These are phyloP conservation scores for Vachellia collinsii DNA, from an alignment of 306 rosid species.

Conservation along the genomic window DNA sequence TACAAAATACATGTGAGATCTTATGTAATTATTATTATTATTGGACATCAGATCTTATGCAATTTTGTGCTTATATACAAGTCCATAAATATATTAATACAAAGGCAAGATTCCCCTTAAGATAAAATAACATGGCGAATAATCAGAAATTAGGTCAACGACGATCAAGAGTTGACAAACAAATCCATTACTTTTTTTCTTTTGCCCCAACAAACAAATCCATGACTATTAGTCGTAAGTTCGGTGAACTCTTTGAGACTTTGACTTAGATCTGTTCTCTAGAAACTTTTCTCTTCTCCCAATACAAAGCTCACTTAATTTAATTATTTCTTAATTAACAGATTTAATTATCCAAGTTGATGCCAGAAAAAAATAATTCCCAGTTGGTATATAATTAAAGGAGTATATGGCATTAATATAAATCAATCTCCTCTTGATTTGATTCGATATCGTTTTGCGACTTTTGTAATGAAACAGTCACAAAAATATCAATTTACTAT, in stretches of 20 bases:
- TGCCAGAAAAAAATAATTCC: not conserved
- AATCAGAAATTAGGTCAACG: constrained; percentile 15
- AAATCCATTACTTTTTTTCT: too few relatives aligned
- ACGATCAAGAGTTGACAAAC: constrained; percentile 33
- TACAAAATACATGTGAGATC: not conserved
- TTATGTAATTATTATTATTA: not conserved
- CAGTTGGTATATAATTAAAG: not conserved
- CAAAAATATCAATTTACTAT: not conserved
- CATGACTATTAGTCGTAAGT: constrained; percentile 1
- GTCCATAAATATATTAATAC: not conserved
- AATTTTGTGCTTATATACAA: not conserved
- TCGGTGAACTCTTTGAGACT: constrained; percentile 44
- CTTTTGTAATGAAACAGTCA: not conserved
- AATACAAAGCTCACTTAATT: constrained; percentile 25
- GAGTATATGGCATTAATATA: not conserved
- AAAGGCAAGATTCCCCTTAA: not conserved
- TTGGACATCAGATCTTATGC: too few relatives aligned
- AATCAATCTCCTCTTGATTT: not conserved
- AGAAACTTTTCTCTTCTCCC: constrained; percentile 46
- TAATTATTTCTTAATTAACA: constrained; percentile 1
- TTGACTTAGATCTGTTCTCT: constrained; percentile 42
- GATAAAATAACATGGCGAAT: constrained; percentile 23
- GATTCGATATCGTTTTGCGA: not conserved
- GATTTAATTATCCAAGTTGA: not conserved
- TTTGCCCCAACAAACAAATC: constrained; percentile 30